phyloP scores from a whole-genome alignment of 2,329 filamentous ascomycete genomes.

The Fusarium bactridioides region DNA sequence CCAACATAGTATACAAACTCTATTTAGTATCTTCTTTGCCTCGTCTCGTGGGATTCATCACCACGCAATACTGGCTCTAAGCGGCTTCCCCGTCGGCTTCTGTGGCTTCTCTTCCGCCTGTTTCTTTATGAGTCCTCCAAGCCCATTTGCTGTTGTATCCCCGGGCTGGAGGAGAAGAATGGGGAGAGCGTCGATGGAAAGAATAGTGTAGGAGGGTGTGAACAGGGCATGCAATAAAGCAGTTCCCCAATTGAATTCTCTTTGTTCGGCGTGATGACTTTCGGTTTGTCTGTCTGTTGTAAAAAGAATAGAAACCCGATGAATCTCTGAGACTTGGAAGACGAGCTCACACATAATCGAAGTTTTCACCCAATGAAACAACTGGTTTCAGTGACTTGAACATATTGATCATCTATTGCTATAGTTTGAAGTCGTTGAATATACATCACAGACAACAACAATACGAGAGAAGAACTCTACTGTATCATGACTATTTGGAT shows the following conservation, averaged over 20 bases:
- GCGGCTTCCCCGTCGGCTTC: conserved; percentile 19
- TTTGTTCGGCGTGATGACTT: conserved; percentile 16
- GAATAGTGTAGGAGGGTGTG: conserved; percentile 44
- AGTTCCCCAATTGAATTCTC: conserved; percentile 29
- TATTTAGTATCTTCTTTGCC: conserved; percentile 40
- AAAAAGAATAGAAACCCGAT: neutral
- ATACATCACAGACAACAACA: neutral
- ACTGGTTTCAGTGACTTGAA: neutral
- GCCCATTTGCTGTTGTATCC: conserved; percentile 25
- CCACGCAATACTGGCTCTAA: conserved; percentile 10
- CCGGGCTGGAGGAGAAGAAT: conserved; percentile 22
- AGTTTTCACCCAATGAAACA: neutral
- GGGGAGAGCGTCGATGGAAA: conserved; percentile 41
- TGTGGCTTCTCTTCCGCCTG: conserved; percentile 22
- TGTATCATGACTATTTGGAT: conserved; percentile 13
- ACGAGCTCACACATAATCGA: neutral
- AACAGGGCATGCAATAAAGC: conserved; percentile 43
- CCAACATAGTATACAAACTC: conserved; percentile 34
- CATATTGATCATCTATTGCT: no score
- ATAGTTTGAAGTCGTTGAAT: neutral
- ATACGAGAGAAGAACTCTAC: neutral
- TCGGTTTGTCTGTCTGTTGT: neutral
- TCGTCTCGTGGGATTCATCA: conserved; percentile 24
- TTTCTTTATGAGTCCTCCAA: conserved; percentile 26
- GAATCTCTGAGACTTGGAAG: neutral